Evolutionary conservation across 345 rosid species (phyloP), one percentile per base, ranked within the genome.

Genomic region (Lepidium didymum): DNA sequence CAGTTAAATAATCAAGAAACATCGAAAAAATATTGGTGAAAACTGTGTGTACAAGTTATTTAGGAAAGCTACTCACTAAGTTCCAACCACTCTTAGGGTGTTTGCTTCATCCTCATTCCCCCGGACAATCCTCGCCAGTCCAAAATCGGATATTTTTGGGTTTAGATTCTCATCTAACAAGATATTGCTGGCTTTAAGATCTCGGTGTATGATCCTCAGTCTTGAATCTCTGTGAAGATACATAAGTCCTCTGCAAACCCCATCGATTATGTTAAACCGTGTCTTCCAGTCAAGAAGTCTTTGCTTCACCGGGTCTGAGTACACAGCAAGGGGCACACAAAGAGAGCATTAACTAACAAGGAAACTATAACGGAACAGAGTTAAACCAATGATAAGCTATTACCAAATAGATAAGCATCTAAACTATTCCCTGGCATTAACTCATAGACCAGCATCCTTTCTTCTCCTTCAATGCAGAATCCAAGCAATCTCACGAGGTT

Each of bases 401-500:
- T 51, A 81, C 85, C 77, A 49, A 71, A 78, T 5, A 81, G 49
- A 53, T 56, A 69, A 8, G 72, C 44, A 47, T 81, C 85, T 58
- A 81, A 37, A 67, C 73, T 73, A 27, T 61, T 53, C 33, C 66
- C 37, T 7, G 72, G 75, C 78, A 81, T 70, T 56, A 74, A 85
- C 34, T 87, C 89, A 25, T 88, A 88, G 13, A 84, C 75, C 44
- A 85, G 21, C 69, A 84, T 81, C 75, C 73, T 78, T 19, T 88
- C 91, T 14, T 80, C 86, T 34, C 75, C 68, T 51, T 85, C 75
- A 35, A 74, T 56, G 53, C 91, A 88, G 51, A 83, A 85, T 3
- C 94, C 87, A 1, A 81, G 47, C 16, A 84, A 75, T 55, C 74
- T 84, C 38, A 88, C 87, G 6, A 88, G 85, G 38, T 82, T 86